Evolutionary conservation across 2,329 filamentous ascomycete genomes (phyloP), one percentile per base, ranked within the genome.

Genomic region (Talaromyces sp.): DNA sequence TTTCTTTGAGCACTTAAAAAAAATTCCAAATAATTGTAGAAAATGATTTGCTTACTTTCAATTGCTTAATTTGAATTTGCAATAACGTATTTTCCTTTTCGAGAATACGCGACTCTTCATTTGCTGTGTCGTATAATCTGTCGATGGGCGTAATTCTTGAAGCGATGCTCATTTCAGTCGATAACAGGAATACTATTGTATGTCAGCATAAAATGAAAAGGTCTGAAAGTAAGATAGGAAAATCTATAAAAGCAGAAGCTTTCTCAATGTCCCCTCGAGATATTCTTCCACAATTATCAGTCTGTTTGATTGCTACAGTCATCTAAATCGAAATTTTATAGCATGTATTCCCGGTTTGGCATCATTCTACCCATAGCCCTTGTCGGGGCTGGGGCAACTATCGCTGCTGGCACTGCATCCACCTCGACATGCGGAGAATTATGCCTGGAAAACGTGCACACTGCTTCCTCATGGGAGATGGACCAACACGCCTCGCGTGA

Each of bases 401-500:
- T 30, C 17, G 27, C 11, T 17, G 49, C 49, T 30, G 8, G 49
- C 27, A 53, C 11, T 11, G 6, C 15, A n/a, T 53, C 49, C 27
- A 53, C 27, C 17, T 53, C 49, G 13, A 53, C 49, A 28, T 53
- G 49, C 25, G 25, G 17, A 17, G 25, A 22, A 27, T 30, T 19
- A 13, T 39, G 13, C 9, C 51, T 28, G n/a, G 36, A 59, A 27
- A 28, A 15, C 1, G 57, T 54, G 15, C 47, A 32, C 4, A 32
- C 54, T 33, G 57, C 25, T 10, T 42, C 32, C 3, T 17, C 57
- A 30, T 59, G 57, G 57, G 57, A 59, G 17, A 15, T 25, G 19
- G 57, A 59, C 36, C 57, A 59, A 17, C 57, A 59, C 15, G 57
- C 57, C 17, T 59, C 57, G 27, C 33, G 36, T 17, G 57, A 55